A percentile compares a stretch with the other conserved stretches of the same genome.
These are phyloP conservation scores for Piloderma croceum DNA, from an alignment of 768 basidiomycete species.

Conservation along the genomic window DNA sequence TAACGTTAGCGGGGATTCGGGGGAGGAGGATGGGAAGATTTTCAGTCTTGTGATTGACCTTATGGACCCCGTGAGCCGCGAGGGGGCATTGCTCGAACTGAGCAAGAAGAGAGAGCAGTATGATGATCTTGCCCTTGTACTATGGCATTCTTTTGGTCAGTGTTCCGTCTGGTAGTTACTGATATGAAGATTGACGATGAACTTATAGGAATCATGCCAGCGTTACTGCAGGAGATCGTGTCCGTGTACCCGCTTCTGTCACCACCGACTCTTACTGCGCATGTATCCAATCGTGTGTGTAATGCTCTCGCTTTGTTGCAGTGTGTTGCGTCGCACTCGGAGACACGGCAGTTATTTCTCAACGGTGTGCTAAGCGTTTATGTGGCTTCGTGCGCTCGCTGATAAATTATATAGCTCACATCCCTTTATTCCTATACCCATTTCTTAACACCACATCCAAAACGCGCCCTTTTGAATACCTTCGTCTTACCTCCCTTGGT, in stretches of 20 bases:
- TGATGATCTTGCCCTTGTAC: conserved; percentile 92
- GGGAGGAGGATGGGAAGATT: conserved; percentile 72
- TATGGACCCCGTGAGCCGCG: conserved; percentile 76
- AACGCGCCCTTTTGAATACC: conserved; percentile 98
- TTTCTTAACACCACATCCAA: conserved; percentile 99
- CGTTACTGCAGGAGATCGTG: conserved; percentile 94
- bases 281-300: conserved; percentile 97
- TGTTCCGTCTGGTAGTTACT: conserved; percentile 4
- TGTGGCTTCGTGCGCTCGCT: no score
- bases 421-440: conserved; percentile 92
- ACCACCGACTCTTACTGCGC: conserved; percentile 93
- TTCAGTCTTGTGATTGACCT: conserved; percentile 86
- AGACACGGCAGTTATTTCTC: conserved; percentile 91
- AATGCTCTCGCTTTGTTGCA: conserved; percentile 96
- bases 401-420: conserved; percentile 63
- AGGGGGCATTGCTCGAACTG: conserved; percentile 86
- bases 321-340: conserved; percentile 96
- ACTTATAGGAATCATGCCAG: conserved; percentile 87
- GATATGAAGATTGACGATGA: conserved; percentile 1
- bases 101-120: conserved; percentile 99
- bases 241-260: conserved; percentile 95
- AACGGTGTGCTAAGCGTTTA: conserved; percentile 79
- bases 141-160: conserved; percentile 97
- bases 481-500: conserved; percentile 97
- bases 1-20: not conserved